Conservation (phyloP, 305 asterid genomes). For the Fraxinus baroniana region DNA sequence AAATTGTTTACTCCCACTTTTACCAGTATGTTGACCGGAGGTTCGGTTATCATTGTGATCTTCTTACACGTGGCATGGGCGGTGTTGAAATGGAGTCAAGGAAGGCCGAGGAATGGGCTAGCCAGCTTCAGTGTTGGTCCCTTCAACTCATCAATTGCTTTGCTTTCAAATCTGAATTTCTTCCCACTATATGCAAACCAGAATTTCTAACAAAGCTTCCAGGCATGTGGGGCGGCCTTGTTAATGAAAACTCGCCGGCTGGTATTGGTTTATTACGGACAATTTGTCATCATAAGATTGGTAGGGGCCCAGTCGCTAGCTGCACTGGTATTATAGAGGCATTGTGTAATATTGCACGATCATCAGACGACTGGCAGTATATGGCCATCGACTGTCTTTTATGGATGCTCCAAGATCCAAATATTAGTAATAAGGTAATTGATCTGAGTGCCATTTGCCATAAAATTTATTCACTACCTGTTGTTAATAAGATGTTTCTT, state of each 20-base stretch:
- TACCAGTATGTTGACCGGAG: constrained; percentile 87
- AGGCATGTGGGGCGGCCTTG: constrained; percentile 99
- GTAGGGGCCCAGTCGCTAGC: constrained; percentile 82
- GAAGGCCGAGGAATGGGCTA: constrained; percentile 99
- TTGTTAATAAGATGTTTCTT: not conserved
- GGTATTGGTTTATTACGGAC: constrained; percentile 90
- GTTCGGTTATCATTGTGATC: constrained; percentile 93
- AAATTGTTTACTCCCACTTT: constrained; percentile 92
- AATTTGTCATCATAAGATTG: constrained; percentile 90
- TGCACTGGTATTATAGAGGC: constrained; percentile 76
- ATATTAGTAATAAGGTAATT: constrained; percentile 81
- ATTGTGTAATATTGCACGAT: constrained; percentile 86
- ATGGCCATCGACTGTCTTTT: constrained; percentile 97
- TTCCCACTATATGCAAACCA: constrained; percentile 68
- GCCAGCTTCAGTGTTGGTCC: constrained; percentile 99
- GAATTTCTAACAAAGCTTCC: constrained; percentile 84
- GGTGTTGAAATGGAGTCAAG: constrained; percentile 98
- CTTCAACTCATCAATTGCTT: constrained; percentile 93
- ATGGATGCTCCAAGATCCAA: constrained; percentile 94
- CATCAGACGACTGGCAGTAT: constrained; percentile 98
- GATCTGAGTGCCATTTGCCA: not conserved
- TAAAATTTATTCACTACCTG: not conserved
- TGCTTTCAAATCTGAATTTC: constrained; percentile 89
- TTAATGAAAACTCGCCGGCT: constrained; percentile 93
- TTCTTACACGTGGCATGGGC: constrained; percentile 99